Evolutionary conservation across 257 asterid genomes (phyloP).

Genomic region (Dorcoceras hygrometricum): DNA sequence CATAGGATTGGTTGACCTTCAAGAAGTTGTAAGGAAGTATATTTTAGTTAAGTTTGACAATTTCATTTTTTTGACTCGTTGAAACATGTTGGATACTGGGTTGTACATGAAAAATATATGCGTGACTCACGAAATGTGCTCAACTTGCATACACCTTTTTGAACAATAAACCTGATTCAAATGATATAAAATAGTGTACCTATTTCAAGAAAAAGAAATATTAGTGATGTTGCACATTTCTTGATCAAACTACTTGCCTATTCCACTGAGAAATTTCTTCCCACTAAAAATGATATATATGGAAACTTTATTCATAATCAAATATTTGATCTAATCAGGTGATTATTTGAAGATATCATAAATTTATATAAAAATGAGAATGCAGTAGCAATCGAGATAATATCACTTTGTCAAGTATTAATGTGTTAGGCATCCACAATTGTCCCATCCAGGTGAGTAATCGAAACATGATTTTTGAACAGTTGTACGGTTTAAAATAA

Average conservation of each 20-base stretch:
- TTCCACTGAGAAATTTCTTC: neutral
- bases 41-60: neutral
- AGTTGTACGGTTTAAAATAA: too few relatives aligned
- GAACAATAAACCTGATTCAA: neutral
- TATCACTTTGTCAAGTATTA: too few relatives aligned
- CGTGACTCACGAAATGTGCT: neutral
- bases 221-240: neutral
- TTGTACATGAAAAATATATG: neutral
- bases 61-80: neutral
- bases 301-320: too few relatives aligned
- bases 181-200: neutral
- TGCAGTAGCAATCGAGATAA: too few relatives aligned
- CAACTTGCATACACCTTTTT: neutral
- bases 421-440: too few relatives aligned
- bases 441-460: too few relatives aligned
- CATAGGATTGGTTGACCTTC: neutral
- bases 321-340: too few relatives aligned
- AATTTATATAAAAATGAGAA: too few relatives aligned
- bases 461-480: too few relatives aligned
- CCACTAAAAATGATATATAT: too few relatives aligned
- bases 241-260: neutral
- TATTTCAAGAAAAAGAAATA: neutral
- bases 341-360: too few relatives aligned
- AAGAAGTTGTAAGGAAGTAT: neutral
- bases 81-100: neutral